Evolutionary conservation across 495 filamentous ascomycete species (phyloP), one percentile per base, ranked within the genome.

Genomic region (Trypethelium eluteriae): DNA sequence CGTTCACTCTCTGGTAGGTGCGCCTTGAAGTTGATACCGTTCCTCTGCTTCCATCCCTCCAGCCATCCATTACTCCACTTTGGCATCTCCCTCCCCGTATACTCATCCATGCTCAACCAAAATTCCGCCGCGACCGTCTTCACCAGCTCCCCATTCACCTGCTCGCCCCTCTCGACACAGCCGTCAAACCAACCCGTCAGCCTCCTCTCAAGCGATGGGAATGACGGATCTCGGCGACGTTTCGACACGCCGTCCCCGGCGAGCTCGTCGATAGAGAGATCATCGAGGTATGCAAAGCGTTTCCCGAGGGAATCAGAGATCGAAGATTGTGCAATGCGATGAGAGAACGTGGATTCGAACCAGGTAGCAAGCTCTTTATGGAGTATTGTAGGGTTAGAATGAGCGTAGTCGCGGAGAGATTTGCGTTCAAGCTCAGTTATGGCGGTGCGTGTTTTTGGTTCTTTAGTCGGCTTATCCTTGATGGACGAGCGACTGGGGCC

Each of bases 341-440:
- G 53, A 7, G n/a, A 35, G 32, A 59, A 59, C 6, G 53, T 36
- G 53, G 18, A 35, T 14, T 59, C 25, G 32, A 59, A 59, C 53
- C 53, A 59, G 18, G 53, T 9, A 36, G 53, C 53, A 36, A 59
- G 53, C 53, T 59, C 53, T 36, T 59, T 59, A 14, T 59, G 53
- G 25, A 32, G 53, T n/a, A 18, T 59, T 32, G 11, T 35, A 14
- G 53, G 53, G 18, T 59, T 4, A 2, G 3, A 32, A 36, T 59
- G 53, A 10, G 53, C 53, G 36, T 59, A 59, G 53, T 59, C 53
- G 4, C 53, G 53, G 32, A 59, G 53, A 5, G 53, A 59, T 59
- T 59, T 59, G 53, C 53, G 53, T 59, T 59, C 53, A 32, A 59
- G 53, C 53, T 59, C 53, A 14, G 11, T 59, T 59, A 59, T 59